Conservation (phyloP, 2,329 filamentous ascomycete genomes). For the Lachnum nothofagi region DNA sequence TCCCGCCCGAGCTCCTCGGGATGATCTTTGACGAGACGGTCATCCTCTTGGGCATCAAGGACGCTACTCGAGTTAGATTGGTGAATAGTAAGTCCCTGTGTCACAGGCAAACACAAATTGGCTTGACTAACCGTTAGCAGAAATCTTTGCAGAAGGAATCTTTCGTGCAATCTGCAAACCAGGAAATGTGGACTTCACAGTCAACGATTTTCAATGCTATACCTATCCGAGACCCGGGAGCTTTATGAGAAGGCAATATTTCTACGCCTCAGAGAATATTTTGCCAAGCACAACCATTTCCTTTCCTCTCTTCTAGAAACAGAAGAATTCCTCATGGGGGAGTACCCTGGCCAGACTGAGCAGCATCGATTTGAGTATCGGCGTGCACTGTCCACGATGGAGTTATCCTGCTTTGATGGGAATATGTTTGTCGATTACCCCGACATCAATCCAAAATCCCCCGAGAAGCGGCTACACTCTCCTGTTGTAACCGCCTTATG, state of each 20-base stretch:
- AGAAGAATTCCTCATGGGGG: not conserved
- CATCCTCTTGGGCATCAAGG: not conserved
- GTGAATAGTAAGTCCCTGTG: not conserved
- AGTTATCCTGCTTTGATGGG: too few species aligned
- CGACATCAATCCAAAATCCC: too few species aligned
- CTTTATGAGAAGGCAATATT: not conserved
- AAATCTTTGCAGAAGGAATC: not conserved
- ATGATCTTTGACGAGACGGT: not conserved
- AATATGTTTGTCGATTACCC: too few species aligned
- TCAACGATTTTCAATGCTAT: not conserved
- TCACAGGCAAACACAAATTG: not conserved
- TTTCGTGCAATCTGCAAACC: not conserved
- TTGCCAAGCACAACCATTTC: not conserved
- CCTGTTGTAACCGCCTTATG: too few species aligned
- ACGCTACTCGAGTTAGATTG: not conserved
- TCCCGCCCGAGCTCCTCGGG: not conserved
- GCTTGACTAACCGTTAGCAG: not conserved
- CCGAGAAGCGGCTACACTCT: too few species aligned
- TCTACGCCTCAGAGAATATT: not conserved
- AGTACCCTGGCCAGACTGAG: not conserved
- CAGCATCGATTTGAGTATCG: too few species aligned
- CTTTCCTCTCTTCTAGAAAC: not conserved
- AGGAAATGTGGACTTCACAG: not conserved
- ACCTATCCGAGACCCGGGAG: not conserved
- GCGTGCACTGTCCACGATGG: too few species aligned